A percentile compares a stretch with the other conserved stretches of the same genome.
phyloP scores from a whole-genome alignment of 75 land plant species.

The Sequoiadendron giganteum region DNA sequence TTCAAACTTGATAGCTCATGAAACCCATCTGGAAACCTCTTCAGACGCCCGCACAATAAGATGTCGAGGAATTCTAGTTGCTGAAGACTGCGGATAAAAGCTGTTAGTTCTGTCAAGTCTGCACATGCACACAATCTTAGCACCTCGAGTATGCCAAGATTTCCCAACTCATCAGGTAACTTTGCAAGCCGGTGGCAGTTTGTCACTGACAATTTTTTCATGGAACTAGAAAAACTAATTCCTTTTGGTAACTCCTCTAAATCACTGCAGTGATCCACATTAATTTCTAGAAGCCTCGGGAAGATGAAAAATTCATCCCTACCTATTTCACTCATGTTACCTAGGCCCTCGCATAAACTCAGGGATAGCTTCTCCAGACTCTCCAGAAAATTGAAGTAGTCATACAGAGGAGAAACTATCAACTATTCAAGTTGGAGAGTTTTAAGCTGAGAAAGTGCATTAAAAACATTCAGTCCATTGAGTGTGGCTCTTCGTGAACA shows the following conservation, averaged over 20 bases:
- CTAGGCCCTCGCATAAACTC: not conserved
- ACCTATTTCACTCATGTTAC: slow-evolving; percentile 11
- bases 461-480: not conserved
- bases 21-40: not conserved
- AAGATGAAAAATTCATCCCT: slow-evolving; percentile 12
- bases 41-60: not conserved
- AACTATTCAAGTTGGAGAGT: not conserved
- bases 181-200: not conserved
- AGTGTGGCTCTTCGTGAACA: not conserved
- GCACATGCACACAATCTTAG: not conserved
- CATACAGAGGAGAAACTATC: not conserved
- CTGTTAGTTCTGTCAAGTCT: not conserved
- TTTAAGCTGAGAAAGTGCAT: not conserved
- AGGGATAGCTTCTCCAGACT: not conserved
- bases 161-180: not conserved
- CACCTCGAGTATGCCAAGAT: not conserved
- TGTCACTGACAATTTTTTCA: not conserved
- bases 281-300: slow-evolving; percentile 43
- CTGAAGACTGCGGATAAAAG: not conserved
- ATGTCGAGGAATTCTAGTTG: not conserved
- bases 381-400: not conserved
- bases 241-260: slow-evolving; percentile 33
- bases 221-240: slow-evolving; percentile 17
- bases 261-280: slow-evolving; percentile 50
- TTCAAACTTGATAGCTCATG: not conserved